phyloP scores from a whole-genome alignment of 768 basidiomycete genomes.

The Tephrocybe sp. region DNA sequence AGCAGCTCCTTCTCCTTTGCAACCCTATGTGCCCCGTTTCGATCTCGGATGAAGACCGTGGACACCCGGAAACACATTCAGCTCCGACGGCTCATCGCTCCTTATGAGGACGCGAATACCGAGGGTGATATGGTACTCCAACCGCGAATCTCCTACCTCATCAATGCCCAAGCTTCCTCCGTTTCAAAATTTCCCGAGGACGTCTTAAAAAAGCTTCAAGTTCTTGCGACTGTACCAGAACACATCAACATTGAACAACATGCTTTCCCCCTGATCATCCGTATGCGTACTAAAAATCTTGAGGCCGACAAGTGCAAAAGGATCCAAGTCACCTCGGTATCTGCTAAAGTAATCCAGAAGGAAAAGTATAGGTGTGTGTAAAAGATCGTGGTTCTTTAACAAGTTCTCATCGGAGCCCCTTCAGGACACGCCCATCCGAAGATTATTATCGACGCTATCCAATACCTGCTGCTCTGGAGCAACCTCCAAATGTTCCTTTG shows the following conservation, averaged over 20 bases:
- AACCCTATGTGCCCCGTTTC: conserved; percentile 57
- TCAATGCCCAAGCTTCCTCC: conserved; percentile 34
- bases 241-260: conserved; percentile 46
- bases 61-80: conserved; percentile 43
- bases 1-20: conserved; percentile 44
- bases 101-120: conserved; percentile 31
- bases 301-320: conserved; percentile 47
- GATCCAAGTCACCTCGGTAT: conserved; percentile 56
- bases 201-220: conserved; percentile 61
- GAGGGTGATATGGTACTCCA: conserved; percentile 22
- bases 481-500: conserved; percentile 67
- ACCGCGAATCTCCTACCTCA: conserved; percentile 40
- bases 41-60: conserved; percentile 40
- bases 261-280: conserved; percentile 54
- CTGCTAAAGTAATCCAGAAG: conserved; percentile 57
- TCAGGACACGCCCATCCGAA: conserved; percentile 41
- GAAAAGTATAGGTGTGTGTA: conserved; percentile 64
- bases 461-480: conserved; percentile 51
- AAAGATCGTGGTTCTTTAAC: background rate
- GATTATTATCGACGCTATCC: conserved; percentile 50
- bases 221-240: conserved; percentile 64
- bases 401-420: conserved; percentile 1
- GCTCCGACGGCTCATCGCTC: conserved; percentile 54
- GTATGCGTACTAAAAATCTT: conserved; percentile 58
- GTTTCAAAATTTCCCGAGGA: conserved; percentile 44